Base-by-base conservation (phyloP, 2,329 filamentous ascomycete genomes). In the Exophiala sp. region DNA sequence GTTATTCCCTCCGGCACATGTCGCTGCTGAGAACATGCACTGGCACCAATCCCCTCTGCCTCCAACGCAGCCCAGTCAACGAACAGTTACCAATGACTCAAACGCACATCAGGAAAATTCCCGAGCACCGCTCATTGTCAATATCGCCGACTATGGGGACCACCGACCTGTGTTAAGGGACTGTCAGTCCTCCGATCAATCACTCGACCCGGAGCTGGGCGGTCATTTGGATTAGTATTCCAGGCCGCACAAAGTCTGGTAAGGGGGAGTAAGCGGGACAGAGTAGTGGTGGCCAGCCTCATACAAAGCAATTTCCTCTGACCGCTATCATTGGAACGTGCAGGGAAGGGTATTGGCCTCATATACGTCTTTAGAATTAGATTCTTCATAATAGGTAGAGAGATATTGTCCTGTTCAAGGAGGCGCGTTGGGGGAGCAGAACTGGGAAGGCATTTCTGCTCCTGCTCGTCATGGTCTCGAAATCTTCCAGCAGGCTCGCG, bases 201-300 rank as follows among this genome's bases (percentile, higher is more conserved):
- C 29, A 10, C 7, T 32, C n/a, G 29, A 32, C 7, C n/a, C n/a
- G 11, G 29, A 32, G 3, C 29, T 13, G 29, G 11, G 29, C 6
- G 11, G 7, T 10, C 21, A 43, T 43, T 21, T 29, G 24, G 21
- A 24, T 6, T 43, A 37, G 37, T 41, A 47, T 18, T 21, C 13
- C 18, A 8, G 35, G 13, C 24, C 18, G 37, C 45, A 41, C 23
- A 39, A 41, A 41, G 23, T 47, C 10, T 47, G 40, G 40, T 43
- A 13, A 43, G 14, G 11, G 24, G 11, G 29, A 32, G 11, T n/a
- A 32, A 32, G 22, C 11, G 13, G 13, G 16, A 14, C 9, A 16
- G 23, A 29, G 23, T 7, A 14, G 11, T 24, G 19, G 3, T 3
- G 3, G 29, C 29, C 11, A 32, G 29, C n/a, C 24, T 27, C 24